Percentiles rank a stretch among this genome's conserved stretches.
Conservation (phyloP, 2,329 filamentous ascomycete species). For the Xylariaceae sp. region DNA sequence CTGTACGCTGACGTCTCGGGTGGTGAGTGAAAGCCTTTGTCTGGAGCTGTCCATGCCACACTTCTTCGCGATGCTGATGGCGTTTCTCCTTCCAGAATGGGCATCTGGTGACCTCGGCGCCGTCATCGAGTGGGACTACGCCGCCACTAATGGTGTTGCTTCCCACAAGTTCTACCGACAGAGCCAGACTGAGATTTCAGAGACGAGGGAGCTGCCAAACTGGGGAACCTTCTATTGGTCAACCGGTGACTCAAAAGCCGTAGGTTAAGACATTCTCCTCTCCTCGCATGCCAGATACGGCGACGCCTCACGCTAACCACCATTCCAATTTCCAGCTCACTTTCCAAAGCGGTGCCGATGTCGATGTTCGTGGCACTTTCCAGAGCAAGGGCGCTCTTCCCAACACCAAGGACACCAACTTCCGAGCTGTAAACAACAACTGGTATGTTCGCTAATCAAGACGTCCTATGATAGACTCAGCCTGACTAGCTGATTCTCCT, state of each 20-base stretch:
- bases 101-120: constrained; percentile 55
- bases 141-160: constrained; percentile 43
- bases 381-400: constrained; percentile 54
- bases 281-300: not conserved
- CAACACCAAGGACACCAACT: constrained; percentile 59
- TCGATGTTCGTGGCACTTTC: constrained; percentile 61
- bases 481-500: constrained; percentile 4
- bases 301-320: not conserved
- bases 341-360: constrained; percentile 67
- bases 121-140: constrained; percentile 58
- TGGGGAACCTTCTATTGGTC: constrained; percentile 75
- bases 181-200: constrained; percentile 60
- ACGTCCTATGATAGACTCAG: not conserved
- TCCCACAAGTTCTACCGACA: constrained; percentile 61
- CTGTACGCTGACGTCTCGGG: constrained; percentile 69
- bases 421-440: constrained; percentile 60
- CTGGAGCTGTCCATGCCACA: not conserved
- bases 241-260: constrained; percentile 49
- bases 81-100: constrained; percentile 57
- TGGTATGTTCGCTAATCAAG: constrained; percentile 32
- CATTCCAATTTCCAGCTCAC: constrained; percentile 42
- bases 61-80: constrained; percentile 6
- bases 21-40: constrained; percentile 38
- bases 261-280: constrained; percentile 25
- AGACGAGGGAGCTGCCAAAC: constrained; percentile 64